Conservation (phyloP, 768 basidiomycete species). For the Trametes cinnabarina region DNA sequence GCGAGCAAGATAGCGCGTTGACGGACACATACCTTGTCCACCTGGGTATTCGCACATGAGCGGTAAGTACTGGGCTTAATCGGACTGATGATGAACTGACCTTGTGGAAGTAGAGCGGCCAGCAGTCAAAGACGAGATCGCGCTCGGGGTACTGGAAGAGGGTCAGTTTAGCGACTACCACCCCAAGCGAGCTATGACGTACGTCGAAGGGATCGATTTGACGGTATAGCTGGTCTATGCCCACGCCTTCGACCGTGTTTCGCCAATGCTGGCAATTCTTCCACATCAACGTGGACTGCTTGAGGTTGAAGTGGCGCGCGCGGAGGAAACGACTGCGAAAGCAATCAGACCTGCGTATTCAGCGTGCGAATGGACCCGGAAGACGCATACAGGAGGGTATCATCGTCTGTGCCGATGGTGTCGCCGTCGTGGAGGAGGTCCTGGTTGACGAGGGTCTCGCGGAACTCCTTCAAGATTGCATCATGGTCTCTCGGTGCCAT, state of each 20-base stretch:
- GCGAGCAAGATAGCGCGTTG: too few species aligned
- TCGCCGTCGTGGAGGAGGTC: conserved; percentile 54
- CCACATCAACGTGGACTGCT: conserved; percentile 63
- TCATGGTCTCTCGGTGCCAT: conserved; percentile 26
- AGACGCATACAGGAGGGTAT: conserved; percentile 52
- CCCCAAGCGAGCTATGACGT: conserved; percentile 27
- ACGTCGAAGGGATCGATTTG: conserved; percentile 71
- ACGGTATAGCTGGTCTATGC: conserved; percentile 63
- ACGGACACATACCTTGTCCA: conserved; percentile 54
- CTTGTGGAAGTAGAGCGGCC: conserved; percentile 82
- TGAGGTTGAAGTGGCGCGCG: conserved; percentile 62
- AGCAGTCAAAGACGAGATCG: conserved; percentile 65
- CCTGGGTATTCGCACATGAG: conserved; percentile 36
- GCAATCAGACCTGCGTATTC: neutral
- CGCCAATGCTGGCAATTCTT: conserved; percentile 68
- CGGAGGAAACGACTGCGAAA: conserved; percentile 68
- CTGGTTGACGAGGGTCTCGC: conserved; percentile 49
- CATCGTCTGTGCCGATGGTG: conserved; percentile 55
- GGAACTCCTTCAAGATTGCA: conserved; percentile 46
- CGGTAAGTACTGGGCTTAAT: too few species aligned
- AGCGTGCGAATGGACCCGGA: neutral
- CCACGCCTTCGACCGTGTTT: conserved; percentile 56
- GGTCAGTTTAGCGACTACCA: neutral
- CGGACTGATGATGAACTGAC: conserved; percentile 32
- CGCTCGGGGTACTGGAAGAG: conserved; percentile 62